phyloP scores from a whole-genome alignment of 73 alveolate genomes.

The Paramecium octaurelia region DNA sequence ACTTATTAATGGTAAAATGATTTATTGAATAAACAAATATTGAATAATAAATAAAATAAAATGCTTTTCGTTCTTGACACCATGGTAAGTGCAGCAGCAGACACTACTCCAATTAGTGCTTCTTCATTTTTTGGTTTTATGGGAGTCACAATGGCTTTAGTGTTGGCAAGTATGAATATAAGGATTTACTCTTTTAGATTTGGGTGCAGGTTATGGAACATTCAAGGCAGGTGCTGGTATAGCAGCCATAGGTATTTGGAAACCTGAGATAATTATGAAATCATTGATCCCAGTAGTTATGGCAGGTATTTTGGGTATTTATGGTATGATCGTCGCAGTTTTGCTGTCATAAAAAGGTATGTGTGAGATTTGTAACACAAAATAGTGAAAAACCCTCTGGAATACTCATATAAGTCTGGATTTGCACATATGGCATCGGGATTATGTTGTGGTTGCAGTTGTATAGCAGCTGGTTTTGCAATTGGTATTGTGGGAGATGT shows the following conservation, averaged over 20 bases:
- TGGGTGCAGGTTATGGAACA: slow-evolving; percentile 96
- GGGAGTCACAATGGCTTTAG: slow-evolving; percentile 96
- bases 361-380: neutral
- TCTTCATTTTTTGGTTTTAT: slow-evolving; percentile 91
- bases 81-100: neutral
- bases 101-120: neutral
- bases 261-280: slow-evolving; percentile 79
- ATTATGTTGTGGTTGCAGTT: slow-evolving; percentile 83
- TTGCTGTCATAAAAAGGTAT: slow-evolving; percentile 66
- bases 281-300: slow-evolving; percentile 80
- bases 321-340: slow-evolving; percentile 79
- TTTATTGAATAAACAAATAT: neutral
- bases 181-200: slow-evolving; percentile 53
- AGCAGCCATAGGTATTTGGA: slow-evolving; percentile 83
- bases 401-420: slow-evolving; percentile 57
- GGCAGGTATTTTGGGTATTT: slow-evolving; percentile 86
- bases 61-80: neutral
- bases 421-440: slow-evolving; percentile 80
- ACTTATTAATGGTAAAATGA: neutral
- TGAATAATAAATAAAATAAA: neutral
- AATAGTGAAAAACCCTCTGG: neutral
- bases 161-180: slow-evolving; percentile 74
- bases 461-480: slow-evolving; percentile 96
- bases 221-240: slow-evolving; percentile 94
- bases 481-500: slow-evolving; percentile 89